A percentile compares a stretch with the other conserved stretches of the same genome.
These are phyloP conservation scores for Dendrobium huoshanense DNA, from an alignment of 106 monocot species.

Conservation along the genomic window DNA sequence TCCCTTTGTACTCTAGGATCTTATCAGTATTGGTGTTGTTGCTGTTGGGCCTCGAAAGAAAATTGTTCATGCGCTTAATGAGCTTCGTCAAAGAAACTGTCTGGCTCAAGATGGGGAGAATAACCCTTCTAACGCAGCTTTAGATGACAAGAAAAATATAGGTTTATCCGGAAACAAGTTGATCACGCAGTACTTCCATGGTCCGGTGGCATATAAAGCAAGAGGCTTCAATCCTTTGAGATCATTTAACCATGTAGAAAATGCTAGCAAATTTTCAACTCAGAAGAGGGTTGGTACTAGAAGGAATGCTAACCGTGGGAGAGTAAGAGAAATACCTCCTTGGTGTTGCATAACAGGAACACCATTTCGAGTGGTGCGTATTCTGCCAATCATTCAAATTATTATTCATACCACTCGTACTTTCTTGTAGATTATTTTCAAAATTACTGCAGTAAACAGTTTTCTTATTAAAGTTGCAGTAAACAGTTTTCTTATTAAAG, in stretches of 20 bases:
- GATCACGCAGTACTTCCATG: slow-evolving; percentile 84
- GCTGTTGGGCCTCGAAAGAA: slow-evolving; percentile 94
- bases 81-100: slow-evolving; percentile 37
- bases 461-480: no score
- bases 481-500: background rate
- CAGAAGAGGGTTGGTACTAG: slow-evolving; percentile 20
- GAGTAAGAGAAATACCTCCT: slow-evolving; percentile 51
- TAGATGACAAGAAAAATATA: slow-evolving; percentile 19
- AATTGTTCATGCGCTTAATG: slow-evolving; percentile 66
- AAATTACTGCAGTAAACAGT: background rate
- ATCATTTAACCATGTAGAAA: slow-evolving; percentile 12
- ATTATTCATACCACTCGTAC: background rate
- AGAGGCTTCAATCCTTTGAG: slow-evolving; percentile 12
- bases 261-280: slow-evolving; percentile 16
- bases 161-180: slow-evolving; percentile 56
- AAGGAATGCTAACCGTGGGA: slow-evolving; percentile 17
- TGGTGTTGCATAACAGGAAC: slow-evolving; percentile 98
- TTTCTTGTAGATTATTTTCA: background rate
- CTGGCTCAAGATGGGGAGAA: slow-evolving; percentile 7
- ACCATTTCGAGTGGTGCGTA: slow-evolving; percentile 87
- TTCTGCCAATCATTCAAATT: background rate
- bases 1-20: slow-evolving; percentile 47
- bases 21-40: slow-evolving; percentile 62
- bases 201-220: slow-evolving; percentile 18
- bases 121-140: slow-evolving; percentile 4